Evolutionary conservation across 1,139 yeast genomes (phyloP), one percentile per base, ranked within the genome.

Genomic region (Magnusiomyces fungicola): DNA sequence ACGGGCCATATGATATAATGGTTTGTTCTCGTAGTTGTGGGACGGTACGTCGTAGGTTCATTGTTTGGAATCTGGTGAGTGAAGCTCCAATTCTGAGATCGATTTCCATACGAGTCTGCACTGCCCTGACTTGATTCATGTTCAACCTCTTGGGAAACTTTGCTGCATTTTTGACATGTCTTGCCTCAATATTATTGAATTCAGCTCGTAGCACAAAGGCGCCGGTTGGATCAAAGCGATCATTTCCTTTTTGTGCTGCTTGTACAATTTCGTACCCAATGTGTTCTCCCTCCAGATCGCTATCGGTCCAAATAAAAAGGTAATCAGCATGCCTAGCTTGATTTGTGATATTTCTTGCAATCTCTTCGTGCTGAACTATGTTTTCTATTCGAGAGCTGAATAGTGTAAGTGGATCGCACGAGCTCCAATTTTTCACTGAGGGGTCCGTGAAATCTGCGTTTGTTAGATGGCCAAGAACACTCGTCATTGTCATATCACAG

Each of bases 201-300:
- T 75, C 79, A 2, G 96, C 95, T 46, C 99, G 70, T 52, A 77
- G 78, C 2, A 82, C 69, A 48, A 76, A 74, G 10, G 69, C 71
- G 19, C 77, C 62, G 6, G 36, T 14, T 5, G n/a, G 18, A 2
- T 64, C 68, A 30, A 87, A 60, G 0, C 67, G 56, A 0, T 69
- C 60, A 62, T 87, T 89, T 0, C 75, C 75, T 55, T 70, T 70
- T 45, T 67, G 64, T 0, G 96, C 97, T 3, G 83, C 83, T 16
- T 78, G 74, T 45, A 77, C 73, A 23, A 94, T 79, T 62, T 92
- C 97, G 71, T 78, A 80, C 0, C 98, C 99, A 53, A 94, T 94
- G 63, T 83, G 84, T 65, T 94, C 99, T 1, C 99, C 99, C 63
- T 94, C 99, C 40, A 98, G 73, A 71, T 94, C 99, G 68, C 97